These are phyloP conservation scores for Ustilago esculenta DNA, from an alignment of 1,284 basidiomycete genomes.

Conservation along the genomic window DNA sequence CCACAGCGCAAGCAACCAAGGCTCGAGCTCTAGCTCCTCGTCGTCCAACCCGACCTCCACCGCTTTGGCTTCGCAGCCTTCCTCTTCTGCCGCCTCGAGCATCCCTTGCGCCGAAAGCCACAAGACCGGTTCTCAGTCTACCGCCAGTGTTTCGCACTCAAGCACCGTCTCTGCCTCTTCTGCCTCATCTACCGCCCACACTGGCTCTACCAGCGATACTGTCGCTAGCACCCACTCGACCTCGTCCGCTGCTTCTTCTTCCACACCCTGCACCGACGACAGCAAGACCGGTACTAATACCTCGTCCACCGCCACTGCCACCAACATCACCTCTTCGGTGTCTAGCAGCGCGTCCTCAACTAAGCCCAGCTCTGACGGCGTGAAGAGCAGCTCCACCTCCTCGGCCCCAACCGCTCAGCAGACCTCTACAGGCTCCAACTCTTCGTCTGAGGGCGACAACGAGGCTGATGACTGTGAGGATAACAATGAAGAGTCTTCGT, in stretches of 20 bases:
- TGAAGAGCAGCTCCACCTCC: constrained; percentile 5
- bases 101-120: constrained; percentile 20
- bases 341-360: constrained; percentile 1
- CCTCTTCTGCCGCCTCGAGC: constrained; percentile 14
- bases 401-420: constrained; percentile 15
- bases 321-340: constrained; percentile 1
- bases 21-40: constrained; percentile 3
- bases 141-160: not conserved
- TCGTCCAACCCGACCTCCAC: constrained; percentile 24
- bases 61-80: constrained; percentile 13
- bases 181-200: not conserved
- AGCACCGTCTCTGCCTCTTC: constrained; percentile 1
- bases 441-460: constrained; percentile 2
- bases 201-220: not conserved
- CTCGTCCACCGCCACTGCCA: constrained; percentile 6
- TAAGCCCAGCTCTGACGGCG: constrained; percentile 3
- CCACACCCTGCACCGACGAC: constrained; percentile 10
- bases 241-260: not conserved
- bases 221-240: constrained; percentile 1
- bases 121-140: constrained; percentile 14
- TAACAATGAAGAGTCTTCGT: constrained; percentile 6
- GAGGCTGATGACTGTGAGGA: constrained; percentile 21
- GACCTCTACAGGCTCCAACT: constrained; percentile 5
- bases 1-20: not conserved
- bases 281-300: constrained; percentile 3